A percentile compares a stretch with the other conserved stretches of the same genome.
phyloP scores from a whole-genome alignment of 1,139 yeast species.

The Zygosaccharomyces pseudobailii region DNA sequence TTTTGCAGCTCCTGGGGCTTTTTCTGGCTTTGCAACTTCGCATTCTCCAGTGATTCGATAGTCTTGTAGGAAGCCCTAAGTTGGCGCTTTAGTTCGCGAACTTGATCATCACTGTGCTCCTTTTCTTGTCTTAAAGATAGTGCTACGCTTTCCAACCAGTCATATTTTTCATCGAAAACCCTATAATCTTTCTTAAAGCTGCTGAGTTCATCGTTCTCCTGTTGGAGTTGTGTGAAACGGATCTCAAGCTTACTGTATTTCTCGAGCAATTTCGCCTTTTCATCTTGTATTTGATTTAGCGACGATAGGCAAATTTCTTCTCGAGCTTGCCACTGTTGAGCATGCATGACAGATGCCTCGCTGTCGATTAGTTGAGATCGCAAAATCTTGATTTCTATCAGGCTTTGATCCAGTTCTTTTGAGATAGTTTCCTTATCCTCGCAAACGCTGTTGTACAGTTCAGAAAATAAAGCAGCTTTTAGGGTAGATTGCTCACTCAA shows the following conservation, averaged over 20 bases:
- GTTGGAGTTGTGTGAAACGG: background rate
- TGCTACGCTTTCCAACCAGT: slow-evolving; percentile 2
- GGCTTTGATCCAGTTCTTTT: background rate
- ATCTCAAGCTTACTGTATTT: background rate
- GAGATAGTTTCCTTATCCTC: background rate
- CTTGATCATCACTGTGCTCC: background rate
- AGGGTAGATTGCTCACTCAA: background rate
- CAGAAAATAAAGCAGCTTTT: background rate
- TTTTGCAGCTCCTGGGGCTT: background rate
- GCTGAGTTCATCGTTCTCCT: background rate
- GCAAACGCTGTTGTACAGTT: background rate
- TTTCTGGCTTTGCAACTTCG: background rate
- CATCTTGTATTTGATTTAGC: background rate
- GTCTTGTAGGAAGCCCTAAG: background rate
- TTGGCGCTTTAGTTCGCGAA: background rate
- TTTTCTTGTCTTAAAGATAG: background rate
- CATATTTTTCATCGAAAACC: slow-evolving; percentile 1
- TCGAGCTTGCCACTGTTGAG: background rate
- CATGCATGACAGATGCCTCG: background rate
- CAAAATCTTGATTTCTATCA: background rate
- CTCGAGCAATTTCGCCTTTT: background rate
- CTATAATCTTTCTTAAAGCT: background rate
- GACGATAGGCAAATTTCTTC: background rate
- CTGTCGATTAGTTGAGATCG: background rate
- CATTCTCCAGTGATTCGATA: background rate